These are phyloP conservation scores for Monosporascus sp. DNA, from an alignment of 2,329 filamentous ascomycete species.

Conservation along the genomic window DNA sequence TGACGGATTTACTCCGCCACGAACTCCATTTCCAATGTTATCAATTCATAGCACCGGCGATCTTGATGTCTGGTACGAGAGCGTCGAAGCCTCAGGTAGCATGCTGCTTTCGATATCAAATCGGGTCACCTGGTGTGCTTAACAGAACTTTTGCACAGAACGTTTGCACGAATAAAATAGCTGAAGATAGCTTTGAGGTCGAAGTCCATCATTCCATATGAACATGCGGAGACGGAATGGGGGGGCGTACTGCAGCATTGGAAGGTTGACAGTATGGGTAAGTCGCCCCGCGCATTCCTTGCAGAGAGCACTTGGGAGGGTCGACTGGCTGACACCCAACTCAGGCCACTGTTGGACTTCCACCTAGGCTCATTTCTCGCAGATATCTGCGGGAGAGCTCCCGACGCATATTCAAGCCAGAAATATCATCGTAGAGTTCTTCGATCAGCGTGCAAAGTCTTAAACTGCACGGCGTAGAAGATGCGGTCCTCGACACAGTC, in stretches of 20 bases:
- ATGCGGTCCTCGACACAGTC: no score
- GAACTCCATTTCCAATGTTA: slow-evolving; percentile 33
- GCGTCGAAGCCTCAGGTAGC: slow-evolving; percentile 37
- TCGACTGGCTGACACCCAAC: background rate
- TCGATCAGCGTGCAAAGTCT: slow-evolving; percentile 29
- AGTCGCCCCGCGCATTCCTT: slow-evolving; percentile 5
- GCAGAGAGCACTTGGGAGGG: background rate
- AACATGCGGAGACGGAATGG: slow-evolving; percentile 30
- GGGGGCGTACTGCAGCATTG: slow-evolving; percentile 37
- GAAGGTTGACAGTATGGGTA: slow-evolving; percentile 37
- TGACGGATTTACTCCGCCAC: slow-evolving; percentile 31
- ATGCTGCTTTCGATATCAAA: slow-evolving; percentile 32
- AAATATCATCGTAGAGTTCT: slow-evolving; percentile 39
- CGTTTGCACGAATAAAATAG: slow-evolving; percentile 27
- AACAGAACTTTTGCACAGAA: slow-evolving; percentile 37
- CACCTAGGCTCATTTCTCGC: slow-evolving; percentile 38
- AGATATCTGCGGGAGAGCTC: slow-evolving; percentile 31
- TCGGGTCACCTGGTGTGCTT: slow-evolving; percentile 37
- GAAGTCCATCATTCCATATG: slow-evolving; percentile 38
- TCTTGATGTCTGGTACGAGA: slow-evolving; percentile 35
- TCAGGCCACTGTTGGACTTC: slow-evolving; percentile 40
- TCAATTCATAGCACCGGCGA: slow-evolving; percentile 42
- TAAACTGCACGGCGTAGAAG: background rate
- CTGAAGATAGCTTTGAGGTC: slow-evolving; percentile 28
- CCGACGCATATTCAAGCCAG: slow-evolving; percentile 39